Conservation (phyloP, 805 yeast genomes). For the Alloascoidea africana region DNA sequence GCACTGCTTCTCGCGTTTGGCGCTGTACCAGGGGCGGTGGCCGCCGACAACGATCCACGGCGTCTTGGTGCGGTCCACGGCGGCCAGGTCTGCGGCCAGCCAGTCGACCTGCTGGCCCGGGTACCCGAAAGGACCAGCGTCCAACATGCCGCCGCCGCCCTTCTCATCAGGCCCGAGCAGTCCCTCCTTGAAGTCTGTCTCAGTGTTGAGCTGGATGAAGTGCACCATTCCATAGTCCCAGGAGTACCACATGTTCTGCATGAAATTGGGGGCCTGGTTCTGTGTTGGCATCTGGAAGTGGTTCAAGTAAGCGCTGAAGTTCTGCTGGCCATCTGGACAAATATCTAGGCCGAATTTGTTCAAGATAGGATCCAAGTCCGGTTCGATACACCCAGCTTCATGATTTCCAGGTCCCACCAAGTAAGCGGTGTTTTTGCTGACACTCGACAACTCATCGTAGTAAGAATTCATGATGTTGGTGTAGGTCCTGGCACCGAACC, state of each 20-base stretch:
- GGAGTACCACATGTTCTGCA: slow-evolving; percentile 18
- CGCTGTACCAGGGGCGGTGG: slow-evolving; percentile 18
- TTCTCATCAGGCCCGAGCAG: slow-evolving; percentile 9
- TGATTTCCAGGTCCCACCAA: slow-evolving; percentile 11
- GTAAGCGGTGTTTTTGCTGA: too few relatives aligned
- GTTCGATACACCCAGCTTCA: slow-evolving; percentile 9
- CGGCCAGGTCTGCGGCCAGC: slow-evolving; percentile 14
- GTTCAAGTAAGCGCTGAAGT: neutral
- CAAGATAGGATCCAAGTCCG: too few relatives aligned
- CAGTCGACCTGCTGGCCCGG: slow-evolving; percentile 14
- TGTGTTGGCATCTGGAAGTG: slow-evolving; percentile 1
- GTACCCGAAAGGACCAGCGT: slow-evolving; percentile 11
- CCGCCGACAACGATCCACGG: slow-evolving; percentile 15
- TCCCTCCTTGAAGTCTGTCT: slow-evolving; percentile 14
- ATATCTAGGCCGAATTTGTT: too few relatives aligned
- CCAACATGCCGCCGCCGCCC: slow-evolving; percentile 7
- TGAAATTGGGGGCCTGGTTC: slow-evolving; percentile 13
- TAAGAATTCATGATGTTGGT: slow-evolving; percentile 7
- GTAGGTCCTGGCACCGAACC: slow-evolving; percentile 5
- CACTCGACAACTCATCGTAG: slow-evolving; percentile 10
- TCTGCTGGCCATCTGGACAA: neutral
- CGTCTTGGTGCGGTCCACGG: slow-evolving; percentile 14
- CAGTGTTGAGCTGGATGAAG: slow-evolving; percentile 15
- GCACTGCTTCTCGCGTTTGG: slow-evolving; percentile 9
- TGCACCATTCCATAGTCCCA: slow-evolving; percentile 18